phyloP scores from a whole-genome alignment of 179 eudicot species.

The Silene noctiflora region DNA sequence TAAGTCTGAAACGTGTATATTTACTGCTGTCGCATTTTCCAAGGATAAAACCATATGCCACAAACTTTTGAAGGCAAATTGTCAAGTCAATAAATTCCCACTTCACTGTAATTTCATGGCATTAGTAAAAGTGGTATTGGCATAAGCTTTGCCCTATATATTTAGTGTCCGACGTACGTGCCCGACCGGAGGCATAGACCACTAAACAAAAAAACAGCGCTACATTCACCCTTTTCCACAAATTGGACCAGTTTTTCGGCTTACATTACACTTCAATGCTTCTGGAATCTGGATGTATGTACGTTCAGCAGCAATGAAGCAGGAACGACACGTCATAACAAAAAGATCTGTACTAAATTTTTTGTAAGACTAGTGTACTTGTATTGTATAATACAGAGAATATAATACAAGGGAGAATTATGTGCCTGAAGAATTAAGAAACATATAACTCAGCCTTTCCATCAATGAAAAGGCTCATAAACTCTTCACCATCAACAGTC shows the following conservation, averaged over 20 bases:
- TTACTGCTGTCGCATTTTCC: no score
- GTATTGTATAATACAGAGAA: conserved; percentile 16
- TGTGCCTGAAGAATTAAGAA: conserved; percentile 30
- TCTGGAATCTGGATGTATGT: not conserved
- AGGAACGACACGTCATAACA: not conserved
- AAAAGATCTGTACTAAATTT: conserved; percentile 17
- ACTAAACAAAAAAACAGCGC: not conserved
- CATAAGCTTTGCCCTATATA: no score
- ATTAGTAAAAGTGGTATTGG: no score
- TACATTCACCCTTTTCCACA: not conserved
- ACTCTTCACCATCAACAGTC: conserved; percentile 93
- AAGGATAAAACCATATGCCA: no score
- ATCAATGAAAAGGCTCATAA: conserved; percentile 97
- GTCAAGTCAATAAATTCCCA: no score
- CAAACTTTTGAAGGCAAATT: no score
- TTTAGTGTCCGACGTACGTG: no score
- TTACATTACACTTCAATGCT: not conserved
- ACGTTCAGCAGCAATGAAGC: not conserved
- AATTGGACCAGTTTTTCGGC: not conserved
- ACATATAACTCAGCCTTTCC: conserved; percentile 84
- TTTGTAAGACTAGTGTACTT: conserved; percentile 1
- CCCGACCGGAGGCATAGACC: no score
- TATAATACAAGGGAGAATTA: not conserved
- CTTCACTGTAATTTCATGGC: no score
- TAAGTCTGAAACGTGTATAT: no score